These are phyloP conservation scores for Tuber indicum DNA, from an alignment of 495 filamentous ascomycete species.

Conservation along the genomic window DNA sequence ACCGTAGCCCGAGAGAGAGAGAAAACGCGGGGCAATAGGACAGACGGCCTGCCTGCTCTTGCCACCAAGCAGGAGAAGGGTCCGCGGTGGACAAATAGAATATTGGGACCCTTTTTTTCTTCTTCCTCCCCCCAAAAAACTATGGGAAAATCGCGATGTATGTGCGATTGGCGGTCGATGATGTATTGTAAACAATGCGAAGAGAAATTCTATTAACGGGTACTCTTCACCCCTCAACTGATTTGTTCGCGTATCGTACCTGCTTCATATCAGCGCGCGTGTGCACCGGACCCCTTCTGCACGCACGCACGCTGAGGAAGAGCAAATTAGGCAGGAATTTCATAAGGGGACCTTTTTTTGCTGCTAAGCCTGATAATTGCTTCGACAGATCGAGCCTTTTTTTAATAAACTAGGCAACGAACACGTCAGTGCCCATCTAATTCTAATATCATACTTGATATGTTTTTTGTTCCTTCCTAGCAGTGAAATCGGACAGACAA, in stretches of 20 bases:
- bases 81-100: background rate
- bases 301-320: background rate
- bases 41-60: background rate
- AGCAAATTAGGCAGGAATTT: conserved; percentile 1
- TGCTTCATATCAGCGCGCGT: conserved; percentile 23
- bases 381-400: background rate
- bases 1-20: background rate
- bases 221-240: background rate
- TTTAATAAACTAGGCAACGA: background rate
- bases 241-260: conserved; percentile 15
- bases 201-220: conserved; percentile 2
- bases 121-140: background rate
- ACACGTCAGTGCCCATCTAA: background rate
- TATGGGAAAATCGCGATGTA: background rate
- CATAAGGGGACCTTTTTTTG: background rate
- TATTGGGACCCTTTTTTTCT: background rate
- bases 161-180: background rate
- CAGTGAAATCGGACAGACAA: background rate
- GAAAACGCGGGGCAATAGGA: background rate
- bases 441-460: background rate
- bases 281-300: background rate
- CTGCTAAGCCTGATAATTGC: background rate
- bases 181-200: background rate
- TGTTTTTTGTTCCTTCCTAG: background rate
- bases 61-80: background rate